Evolutionary conservation across 2,329 filamentous ascomycete genomes (phyloP), one percentile per base, ranked within the genome.

Genomic region (Alternaria brassicicola): DNA sequence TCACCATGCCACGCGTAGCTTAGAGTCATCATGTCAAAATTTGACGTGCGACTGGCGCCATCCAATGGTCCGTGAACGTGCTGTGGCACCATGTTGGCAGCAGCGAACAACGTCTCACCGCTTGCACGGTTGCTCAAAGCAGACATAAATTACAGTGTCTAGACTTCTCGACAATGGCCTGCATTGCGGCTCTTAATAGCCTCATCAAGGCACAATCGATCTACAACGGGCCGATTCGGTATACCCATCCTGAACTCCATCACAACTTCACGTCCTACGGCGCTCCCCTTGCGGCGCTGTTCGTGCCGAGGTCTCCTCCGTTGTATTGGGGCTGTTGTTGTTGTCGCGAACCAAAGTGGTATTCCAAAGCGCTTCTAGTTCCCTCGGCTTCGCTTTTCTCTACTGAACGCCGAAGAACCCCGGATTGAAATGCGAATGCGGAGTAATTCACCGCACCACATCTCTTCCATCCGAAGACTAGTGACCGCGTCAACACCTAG

Each of bases 41-140:
- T 48, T 63, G 62, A 57, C 62, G 48, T 64, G 59, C 39, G 39
- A 55, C 47, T 61, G 59, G 57, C 65, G 61, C 59, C 61, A 68
- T 60, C 35, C 28, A 53, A 51, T 59, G 30, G 53, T 41, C 53
- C 30, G 49, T 39, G 39, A 35, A 55, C 58, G 59, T 66, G 58
- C 54, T 49, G 66, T 64, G 62, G 55, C 62, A 58, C 60, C 62
- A 61, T 59, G 33, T 17, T 66, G 51, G 59, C 48, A 48, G 38
- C 45, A 56, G 39, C 19, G 15, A 41, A 56, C 58, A 58, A 42
- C 38, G 47, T 59, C 52, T 61, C 55, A 64, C 62, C 62, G 55
- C 67, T 58, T 42, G 42, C 52, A 23, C 23, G 30, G 25, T 31
- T 38, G 36, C 48, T 52, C 26, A 15, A 30, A 42, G 26, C 28